phyloP scores from a whole-genome alignment of 768 basidiomycete species.

The Suillus cothurnatus region DNA sequence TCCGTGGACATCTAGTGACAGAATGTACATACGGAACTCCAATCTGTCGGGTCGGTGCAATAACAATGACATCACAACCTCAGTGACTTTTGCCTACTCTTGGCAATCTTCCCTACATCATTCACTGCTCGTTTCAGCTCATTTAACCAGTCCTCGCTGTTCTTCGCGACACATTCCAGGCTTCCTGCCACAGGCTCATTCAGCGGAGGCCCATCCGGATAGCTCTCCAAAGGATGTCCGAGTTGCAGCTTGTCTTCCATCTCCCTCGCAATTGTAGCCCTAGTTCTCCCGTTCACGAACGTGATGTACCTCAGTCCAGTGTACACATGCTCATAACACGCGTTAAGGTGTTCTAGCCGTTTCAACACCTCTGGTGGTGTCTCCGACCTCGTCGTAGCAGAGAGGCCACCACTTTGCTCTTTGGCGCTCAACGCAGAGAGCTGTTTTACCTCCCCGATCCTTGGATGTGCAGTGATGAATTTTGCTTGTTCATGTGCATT shows the following conservation, averaged over 20 bases:
- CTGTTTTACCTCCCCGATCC: constrained; percentile 82
- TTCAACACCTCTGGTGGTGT: constrained; percentile 76
- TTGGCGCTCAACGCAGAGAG: constrained; percentile 75
- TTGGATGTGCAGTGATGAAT: constrained; percentile 85
- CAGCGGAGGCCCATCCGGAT: constrained; percentile 30
- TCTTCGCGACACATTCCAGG: constrained; percentile 40
- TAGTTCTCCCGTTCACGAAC: constrained; percentile 84
- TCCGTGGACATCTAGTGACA: background rate
- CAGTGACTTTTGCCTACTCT: constrained; percentile 54
- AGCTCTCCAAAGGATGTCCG: constrained; percentile 46
- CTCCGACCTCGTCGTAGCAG: constrained; percentile 36
- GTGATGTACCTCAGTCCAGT: constrained; percentile 86
- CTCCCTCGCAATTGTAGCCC: constrained; percentile 72
- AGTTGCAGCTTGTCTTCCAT: constrained; percentile 71
- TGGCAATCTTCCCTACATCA: constrained; percentile 78
- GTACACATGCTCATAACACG: constrained; percentile 71
- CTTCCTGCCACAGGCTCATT: constrained; percentile 39
- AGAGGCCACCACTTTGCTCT: constrained; percentile 65
- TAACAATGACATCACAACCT: background rate
- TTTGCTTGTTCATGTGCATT: constrained; percentile 47
- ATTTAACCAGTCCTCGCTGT: constrained; percentile 53
- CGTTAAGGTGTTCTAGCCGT: constrained; percentile 75
- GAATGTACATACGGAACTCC: constrained; percentile 1
- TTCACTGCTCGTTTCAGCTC: constrained; percentile 74
- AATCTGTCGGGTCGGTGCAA: background rate